Conservation (phyloP, 2,329 filamentous ascomycete genomes). For the Cercospora janseana region DNA sequence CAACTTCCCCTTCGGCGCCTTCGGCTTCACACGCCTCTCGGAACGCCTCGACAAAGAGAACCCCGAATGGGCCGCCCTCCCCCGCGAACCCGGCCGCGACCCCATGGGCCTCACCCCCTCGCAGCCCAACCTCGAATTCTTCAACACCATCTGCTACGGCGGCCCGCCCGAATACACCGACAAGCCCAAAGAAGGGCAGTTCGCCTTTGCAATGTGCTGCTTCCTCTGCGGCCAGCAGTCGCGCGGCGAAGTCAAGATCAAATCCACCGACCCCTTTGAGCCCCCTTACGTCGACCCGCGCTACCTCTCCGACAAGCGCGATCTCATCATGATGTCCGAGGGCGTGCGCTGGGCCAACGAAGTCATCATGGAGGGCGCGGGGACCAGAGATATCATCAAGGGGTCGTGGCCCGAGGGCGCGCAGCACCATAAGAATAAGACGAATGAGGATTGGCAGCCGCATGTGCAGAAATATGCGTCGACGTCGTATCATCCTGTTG, state of each 20-base stretch:
- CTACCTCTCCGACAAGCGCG: slow-evolving; percentile 58
- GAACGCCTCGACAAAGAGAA: slow-evolving; percentile 55
- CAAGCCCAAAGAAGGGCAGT: slow-evolving; percentile 53
- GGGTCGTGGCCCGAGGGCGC: slow-evolving; percentile 57
- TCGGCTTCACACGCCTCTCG: slow-evolving; percentile 62
- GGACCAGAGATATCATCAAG: slow-evolving; percentile 59
- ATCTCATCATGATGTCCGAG: slow-evolving; percentile 59
- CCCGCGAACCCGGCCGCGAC: slow-evolving; percentile 51
- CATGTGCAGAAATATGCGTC: slow-evolving; percentile 57
- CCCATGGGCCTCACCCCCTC: slow-evolving; percentile 59
- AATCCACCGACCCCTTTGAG: slow-evolving; percentile 48
- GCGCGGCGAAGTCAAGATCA: slow-evolving; percentile 55
- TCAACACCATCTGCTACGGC: slow-evolving; percentile 61
- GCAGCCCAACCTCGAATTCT: slow-evolving; percentile 63
- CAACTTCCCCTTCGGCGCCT: slow-evolving; percentile 62
- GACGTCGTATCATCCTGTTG: slow-evolving; percentile 51
- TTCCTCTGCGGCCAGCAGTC: slow-evolving; percentile 60
- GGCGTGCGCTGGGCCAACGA: slow-evolving; percentile 60
- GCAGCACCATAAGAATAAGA: slow-evolving; percentile 54
- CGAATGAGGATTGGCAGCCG: slow-evolving; percentile 58
- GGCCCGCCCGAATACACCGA: slow-evolving; percentile 58
- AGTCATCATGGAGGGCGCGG: slow-evolving; percentile 57
- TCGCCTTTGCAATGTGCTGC: slow-evolving; percentile 58
- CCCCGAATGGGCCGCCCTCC: slow-evolving; percentile 54
- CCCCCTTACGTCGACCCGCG: slow-evolving; percentile 60